Conservation (phyloP, 257 asterid genomes). For the Rubia yunnanensis region DNA sequence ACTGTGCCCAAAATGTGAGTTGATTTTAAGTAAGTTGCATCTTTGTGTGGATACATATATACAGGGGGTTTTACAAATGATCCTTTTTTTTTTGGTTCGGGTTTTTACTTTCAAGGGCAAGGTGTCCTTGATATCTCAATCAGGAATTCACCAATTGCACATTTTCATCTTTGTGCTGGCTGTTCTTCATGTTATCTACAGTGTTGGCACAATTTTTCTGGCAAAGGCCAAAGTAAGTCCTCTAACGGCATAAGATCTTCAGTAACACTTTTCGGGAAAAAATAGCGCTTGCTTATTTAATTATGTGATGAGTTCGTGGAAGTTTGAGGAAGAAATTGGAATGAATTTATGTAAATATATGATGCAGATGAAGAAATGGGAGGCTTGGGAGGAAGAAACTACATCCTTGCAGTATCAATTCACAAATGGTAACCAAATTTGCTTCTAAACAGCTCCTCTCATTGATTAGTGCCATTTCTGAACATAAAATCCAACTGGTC, state of each 20-base stretch:
- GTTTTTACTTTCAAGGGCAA: constrained; percentile 7
- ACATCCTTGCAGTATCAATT: constrained; percentile 19
- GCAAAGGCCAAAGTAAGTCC: constrained; percentile 20
- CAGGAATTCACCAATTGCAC: constrained; percentile 24
- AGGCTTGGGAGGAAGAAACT: constrained; percentile 21
- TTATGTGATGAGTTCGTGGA: neutral
- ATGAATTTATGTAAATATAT: neutral
- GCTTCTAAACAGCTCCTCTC: neutral
- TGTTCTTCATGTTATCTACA: constrained; percentile 25
- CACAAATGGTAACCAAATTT: constrained; percentile 12
- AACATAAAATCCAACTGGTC: neutral
- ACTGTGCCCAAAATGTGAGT: constrained; percentile 7
- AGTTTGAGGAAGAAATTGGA: neutral
- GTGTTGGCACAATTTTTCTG: constrained; percentile 17
- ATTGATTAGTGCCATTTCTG: neutral
- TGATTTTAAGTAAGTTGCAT: neutral
- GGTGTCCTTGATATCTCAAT: constrained; percentile 17
- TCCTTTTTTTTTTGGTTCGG: neutral
- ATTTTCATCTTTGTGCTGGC: constrained; percentile 28
- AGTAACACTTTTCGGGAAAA: too few species aligned
- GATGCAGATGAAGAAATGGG: constrained; percentile 22
- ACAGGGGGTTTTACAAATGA: neutral
- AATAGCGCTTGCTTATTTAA: neutral
- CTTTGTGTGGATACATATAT: too few species aligned
- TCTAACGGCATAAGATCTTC: neutral